Conservation (phyloP, 805 yeast genomes). For the Yarrowia porcina region DNA sequence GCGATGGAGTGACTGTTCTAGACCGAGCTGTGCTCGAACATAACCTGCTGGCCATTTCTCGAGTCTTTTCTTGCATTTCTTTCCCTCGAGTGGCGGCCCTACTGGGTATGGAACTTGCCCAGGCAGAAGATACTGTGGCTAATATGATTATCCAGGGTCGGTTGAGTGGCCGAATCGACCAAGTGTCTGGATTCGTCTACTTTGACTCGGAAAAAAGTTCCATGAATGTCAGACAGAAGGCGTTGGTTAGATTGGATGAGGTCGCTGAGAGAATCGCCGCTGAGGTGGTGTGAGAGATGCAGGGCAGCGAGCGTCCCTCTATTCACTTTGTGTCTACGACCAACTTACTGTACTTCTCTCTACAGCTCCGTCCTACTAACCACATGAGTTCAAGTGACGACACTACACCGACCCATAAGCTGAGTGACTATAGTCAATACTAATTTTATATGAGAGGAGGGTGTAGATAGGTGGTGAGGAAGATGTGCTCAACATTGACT, state of each 20-base stretch:
- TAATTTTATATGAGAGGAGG: too few relatives aligned
- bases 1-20: conserved; percentile 35
- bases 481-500: too few relatives aligned
- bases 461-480: too few relatives aligned
- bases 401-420: too few relatives aligned
- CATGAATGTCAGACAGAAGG: neutral
- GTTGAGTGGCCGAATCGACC: conserved; percentile 36
- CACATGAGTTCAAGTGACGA: too few relatives aligned
- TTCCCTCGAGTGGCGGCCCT: conserved; percentile 33
- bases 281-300: too few relatives aligned
- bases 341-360: too few relatives aligned
- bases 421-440: too few relatives aligned
- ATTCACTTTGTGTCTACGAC: too few relatives aligned
- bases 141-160: conserved; percentile 37
- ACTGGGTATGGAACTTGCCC: conserved; percentile 31
- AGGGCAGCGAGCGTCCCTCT: too few relatives aligned
- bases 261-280: conserved; percentile 4
- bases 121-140: conserved; percentile 35
- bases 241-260: conserved; percentile 6
- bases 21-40: conserved; percentile 38
- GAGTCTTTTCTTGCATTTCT: conserved; percentile 34
- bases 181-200: conserved; percentile 33
- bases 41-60: conserved; percentile 37
- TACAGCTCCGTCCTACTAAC: too few relatives aligned
- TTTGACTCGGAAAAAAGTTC: conserved; percentile 20